These are phyloP conservation scores for Cordyceps fumosorosea DNA, from an alignment of 2,329 filamentous ascomycete species.

Conservation along the genomic window DNA sequence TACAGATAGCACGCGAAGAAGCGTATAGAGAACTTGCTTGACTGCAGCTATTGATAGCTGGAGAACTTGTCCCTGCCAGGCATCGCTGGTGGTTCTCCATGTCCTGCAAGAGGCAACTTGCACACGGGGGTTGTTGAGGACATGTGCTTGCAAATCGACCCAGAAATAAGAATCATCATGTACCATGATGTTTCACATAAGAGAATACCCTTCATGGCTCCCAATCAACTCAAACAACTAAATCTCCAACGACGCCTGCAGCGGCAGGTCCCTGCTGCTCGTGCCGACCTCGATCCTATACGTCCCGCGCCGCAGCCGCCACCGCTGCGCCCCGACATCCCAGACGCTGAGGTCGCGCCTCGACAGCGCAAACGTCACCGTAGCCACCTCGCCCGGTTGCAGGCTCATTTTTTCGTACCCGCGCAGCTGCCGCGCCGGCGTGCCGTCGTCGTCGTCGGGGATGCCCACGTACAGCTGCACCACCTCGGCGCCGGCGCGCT, in stretches of 20 bases:
- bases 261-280: slow-evolving; percentile 39
- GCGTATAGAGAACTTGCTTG: no score
- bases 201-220: no score
- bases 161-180: no score
- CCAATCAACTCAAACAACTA: slow-evolving; percentile 9
- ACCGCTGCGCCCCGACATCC: slow-evolving; percentile 55
- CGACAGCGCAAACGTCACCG: slow-evolving; percentile 46
- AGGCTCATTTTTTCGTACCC: slow-evolving; percentile 58
- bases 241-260: slow-evolving; percentile 33
- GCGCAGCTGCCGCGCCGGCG: slow-evolving; percentile 53
- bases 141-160: no score
- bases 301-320: slow-evolving; percentile 43
- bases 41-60: no score
- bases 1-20: no score
- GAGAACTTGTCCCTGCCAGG: no score
- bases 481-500: slow-evolving; percentile 38
- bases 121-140: no score
- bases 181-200: neutral
- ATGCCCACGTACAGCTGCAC: slow-evolving; percentile 43
- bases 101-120: no score
- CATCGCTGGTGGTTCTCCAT: no score
- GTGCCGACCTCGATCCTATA: slow-evolving; percentile 41
- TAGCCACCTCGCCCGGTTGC: slow-evolving; percentile 35
- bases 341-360: slow-evolving; percentile 61
- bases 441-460: slow-evolving; percentile 42